Conservation (phyloP, 2,329 filamentous ascomycete species). For the Alternaria sp. region DNA sequence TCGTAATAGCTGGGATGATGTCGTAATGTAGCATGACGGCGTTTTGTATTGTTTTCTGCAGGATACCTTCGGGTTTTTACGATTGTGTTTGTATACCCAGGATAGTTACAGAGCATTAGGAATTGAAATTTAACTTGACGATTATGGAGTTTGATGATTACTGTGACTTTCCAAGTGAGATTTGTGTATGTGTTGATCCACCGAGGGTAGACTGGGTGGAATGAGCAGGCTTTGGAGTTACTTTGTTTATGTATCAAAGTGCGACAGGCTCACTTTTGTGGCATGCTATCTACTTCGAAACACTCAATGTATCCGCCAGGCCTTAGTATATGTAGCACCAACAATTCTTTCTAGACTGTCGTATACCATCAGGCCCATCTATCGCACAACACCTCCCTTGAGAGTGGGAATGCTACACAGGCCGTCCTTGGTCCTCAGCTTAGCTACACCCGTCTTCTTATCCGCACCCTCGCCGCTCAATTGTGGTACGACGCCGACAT, state of each 20-base stretch:
- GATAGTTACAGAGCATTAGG: conserved; percentile 9
- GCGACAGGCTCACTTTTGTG: background rate
- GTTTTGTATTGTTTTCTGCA: conserved; percentile 1
- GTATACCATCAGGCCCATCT: conserved; percentile 36
- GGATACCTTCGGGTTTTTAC: conserved; percentile 4
- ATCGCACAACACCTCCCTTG: conserved; percentile 82
- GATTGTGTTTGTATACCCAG: conserved; percentile 13
- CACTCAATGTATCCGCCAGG: background rate
- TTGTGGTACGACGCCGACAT: conserved; percentile 77
- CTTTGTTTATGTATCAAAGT: background rate
- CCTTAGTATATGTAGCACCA: background rate
- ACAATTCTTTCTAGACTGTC: background rate
- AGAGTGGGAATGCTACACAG: conserved; percentile 83
- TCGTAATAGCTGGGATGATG: conserved; percentile 1
- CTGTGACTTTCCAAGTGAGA: background rate
- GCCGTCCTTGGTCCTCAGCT: conserved; percentile 79
- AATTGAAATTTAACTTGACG: conserved; percentile 10
- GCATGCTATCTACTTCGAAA: background rate
- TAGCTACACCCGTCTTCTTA: conserved; percentile 62
- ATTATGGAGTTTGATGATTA: background rate
- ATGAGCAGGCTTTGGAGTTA: background rate
- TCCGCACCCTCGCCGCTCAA: conserved; percentile 71
- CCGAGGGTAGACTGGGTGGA: background rate
- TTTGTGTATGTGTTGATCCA: background rate
- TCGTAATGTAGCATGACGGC: conserved; percentile 5